phyloP scores from a whole-genome alignment of 176 grass and related monocot species.

The Ampelocalamus luodianensis region DNA sequence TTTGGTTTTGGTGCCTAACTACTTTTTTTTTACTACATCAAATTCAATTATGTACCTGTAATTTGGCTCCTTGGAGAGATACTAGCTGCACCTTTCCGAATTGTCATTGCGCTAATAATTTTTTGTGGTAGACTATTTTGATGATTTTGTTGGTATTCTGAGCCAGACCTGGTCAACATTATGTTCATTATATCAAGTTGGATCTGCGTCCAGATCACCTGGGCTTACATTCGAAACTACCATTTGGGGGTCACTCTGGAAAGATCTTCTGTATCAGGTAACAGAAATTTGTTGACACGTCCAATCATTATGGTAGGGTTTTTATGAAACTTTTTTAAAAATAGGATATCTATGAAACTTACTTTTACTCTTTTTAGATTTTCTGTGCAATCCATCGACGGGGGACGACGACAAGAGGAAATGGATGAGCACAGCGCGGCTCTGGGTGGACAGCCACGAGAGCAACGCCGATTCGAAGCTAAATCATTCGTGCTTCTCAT shows the following conservation, averaged over 20 bases:
- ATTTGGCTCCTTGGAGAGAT: slow-evolving; percentile 74
- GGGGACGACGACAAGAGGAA: too few relatives aligned
- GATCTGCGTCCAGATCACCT: slow-evolving; percentile 50
- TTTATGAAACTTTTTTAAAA: neutral
- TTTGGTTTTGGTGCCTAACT: too few relatives aligned
- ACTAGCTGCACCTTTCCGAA: slow-evolving; percentile 60
- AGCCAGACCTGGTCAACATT: slow-evolving; percentile 66
- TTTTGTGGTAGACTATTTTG: slow-evolving; percentile 58
- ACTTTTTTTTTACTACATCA: slow-evolving; percentile 52
- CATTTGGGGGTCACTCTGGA: slow-evolving; percentile 72
- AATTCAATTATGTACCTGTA: slow-evolving; percentile 71
- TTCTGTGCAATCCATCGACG: slow-evolving; percentile 52
- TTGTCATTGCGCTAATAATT: slow-evolving; percentile 60
- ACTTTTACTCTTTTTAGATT: slow-evolving; percentile 56
- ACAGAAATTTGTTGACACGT: neutral
- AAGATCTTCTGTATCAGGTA: slow-evolving; percentile 96
- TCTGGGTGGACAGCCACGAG: too few relatives aligned
- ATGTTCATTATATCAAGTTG: slow-evolving; percentile 72
- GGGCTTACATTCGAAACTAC: too few relatives aligned
- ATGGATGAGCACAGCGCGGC: too few relatives aligned
- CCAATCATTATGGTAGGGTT: neutral
- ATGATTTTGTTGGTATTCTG: slow-evolving; percentile 54
- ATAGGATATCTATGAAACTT: slow-evolving; percentile 24
- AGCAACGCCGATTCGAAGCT: too few relatives aligned
- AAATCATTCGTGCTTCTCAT: too few relatives aligned